These are phyloP conservation scores for Candida odintsovae DNA, from an alignment of 805 yeast species.

Conservation along the genomic window DNA sequence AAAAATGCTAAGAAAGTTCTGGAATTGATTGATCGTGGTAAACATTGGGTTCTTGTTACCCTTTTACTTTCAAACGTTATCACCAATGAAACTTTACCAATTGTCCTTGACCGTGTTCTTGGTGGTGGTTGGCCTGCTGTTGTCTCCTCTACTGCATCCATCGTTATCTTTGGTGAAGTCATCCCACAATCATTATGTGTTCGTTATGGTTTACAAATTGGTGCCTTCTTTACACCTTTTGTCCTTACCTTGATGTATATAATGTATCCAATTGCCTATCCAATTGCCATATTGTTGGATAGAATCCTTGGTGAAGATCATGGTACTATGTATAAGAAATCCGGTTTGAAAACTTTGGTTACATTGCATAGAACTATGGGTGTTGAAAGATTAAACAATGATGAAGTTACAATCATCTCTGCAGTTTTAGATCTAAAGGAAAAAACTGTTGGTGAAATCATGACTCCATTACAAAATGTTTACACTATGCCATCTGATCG, in stretches of 20 bases:
- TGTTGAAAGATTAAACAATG: slow-evolving; percentile 85
- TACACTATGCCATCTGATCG: slow-evolving; percentile 83
- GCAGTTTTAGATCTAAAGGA: slow-evolving; percentile 94
- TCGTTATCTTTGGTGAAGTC: slow-evolving; percentile 92
- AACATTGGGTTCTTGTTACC: slow-evolving; percentile 95
- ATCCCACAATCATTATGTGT: slow-evolving; percentile 94
- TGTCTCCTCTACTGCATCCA: slow-evolving; percentile 84
- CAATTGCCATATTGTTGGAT: slow-evolving; percentile 78
- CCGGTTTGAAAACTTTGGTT: slow-evolving; percentile 89
- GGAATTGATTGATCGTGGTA: slow-evolving; percentile 68
- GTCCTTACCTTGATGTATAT: slow-evolving; percentile 79
- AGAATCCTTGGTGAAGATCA: slow-evolving; percentile 88
- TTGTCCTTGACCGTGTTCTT: slow-evolving; percentile 82
- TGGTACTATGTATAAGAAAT: slow-evolving; percentile 89
- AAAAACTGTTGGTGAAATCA: slow-evolving; percentile 76
- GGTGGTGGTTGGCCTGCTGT: slow-evolving; percentile 99
- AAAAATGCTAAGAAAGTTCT: slow-evolving; percentile 68
- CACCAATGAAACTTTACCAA: slow-evolving; percentile 92
- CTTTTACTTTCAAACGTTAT: slow-evolving; percentile 79
- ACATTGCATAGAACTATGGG: slow-evolving; percentile 94
- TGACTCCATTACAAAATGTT: slow-evolving; percentile 92
- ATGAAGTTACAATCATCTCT: slow-evolving; percentile 92
- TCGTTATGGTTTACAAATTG: slow-evolving; percentile 85
- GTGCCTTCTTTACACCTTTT: slow-evolving; percentile 86
- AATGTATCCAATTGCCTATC: slow-evolving; percentile 91